Percentiles rank a stretch among this genome's conserved stretches.
Conservation (phyloP, 2,329 filamentous ascomycete genomes). For the Monosporascus sp. region DNA sequence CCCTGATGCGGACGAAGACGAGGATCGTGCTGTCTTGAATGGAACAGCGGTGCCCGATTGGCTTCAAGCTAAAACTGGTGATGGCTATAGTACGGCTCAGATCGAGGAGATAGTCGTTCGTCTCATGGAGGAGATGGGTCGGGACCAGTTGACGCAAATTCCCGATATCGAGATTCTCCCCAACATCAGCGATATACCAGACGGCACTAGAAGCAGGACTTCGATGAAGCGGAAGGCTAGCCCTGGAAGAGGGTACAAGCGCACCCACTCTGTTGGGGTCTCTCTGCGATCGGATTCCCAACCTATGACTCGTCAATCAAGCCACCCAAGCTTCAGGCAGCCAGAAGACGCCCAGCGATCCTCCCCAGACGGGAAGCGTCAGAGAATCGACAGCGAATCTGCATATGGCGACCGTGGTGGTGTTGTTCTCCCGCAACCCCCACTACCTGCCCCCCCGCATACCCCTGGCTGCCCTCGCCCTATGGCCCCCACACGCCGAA, state of each 20-base stretch:
- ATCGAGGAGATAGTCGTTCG: constrained; percentile 43
- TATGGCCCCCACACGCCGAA: too few species aligned
- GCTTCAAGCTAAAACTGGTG: constrained; percentile 41
- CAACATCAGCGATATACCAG: constrained; percentile 38
- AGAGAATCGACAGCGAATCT: constrained; percentile 14
- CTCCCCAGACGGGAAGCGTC: constrained; percentile 24
- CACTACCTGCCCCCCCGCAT: constrained; percentile 15
- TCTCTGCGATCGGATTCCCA: constrained; percentile 13
- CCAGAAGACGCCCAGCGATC: constrained; percentile 9
- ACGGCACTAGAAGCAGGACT: constrained; percentile 22
- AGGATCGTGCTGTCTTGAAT: constrained; percentile 27
- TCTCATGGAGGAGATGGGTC: constrained; percentile 40
- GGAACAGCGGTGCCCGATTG: constrained; percentile 43
- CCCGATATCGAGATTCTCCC: constrained; percentile 57
- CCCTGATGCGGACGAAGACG: constrained; percentile 27
- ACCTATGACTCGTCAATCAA: constrained; percentile 21
- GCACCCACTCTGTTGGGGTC: constrained; percentile 31
- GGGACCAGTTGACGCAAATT: constrained; percentile 38
- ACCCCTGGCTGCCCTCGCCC: neutral
- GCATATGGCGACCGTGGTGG: constrained; percentile 15
- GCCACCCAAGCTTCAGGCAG: constrained; percentile 18
- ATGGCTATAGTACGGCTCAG: constrained; percentile 41
- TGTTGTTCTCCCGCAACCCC: constrained; percentile 16
- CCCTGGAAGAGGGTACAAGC: constrained; percentile 20
- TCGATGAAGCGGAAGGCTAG: constrained; percentile 20